Conservation (phyloP, 1,139 yeast genomes). For the Meyerozyma smithsonii region DNA sequence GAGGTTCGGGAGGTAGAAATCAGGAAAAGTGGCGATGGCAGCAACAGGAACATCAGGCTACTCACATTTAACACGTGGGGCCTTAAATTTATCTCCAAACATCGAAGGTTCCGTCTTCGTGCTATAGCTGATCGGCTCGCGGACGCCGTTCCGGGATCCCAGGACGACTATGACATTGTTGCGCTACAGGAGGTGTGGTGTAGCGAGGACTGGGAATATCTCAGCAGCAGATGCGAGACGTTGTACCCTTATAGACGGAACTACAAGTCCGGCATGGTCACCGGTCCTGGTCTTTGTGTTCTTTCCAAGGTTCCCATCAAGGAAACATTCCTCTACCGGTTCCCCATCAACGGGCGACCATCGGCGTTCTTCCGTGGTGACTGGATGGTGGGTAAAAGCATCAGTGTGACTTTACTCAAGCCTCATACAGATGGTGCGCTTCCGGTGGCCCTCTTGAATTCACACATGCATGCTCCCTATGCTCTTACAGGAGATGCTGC, state of each 20-base stretch:
- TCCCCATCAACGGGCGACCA: slow-evolving; percentile 91
- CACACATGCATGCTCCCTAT: slow-evolving; percentile 98
- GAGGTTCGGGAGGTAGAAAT: not conserved
- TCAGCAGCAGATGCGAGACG: slow-evolving; percentile 41
- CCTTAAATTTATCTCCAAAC: slow-evolving; percentile 71
- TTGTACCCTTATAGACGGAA: slow-evolving; percentile 62
- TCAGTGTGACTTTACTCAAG: slow-evolving; percentile 67
- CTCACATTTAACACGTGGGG: slow-evolving; percentile 88
- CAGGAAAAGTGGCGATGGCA: not conserved
- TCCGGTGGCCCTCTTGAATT: slow-evolving; percentile 75
- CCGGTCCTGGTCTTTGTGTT: slow-evolving; percentile 92
- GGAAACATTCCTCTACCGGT: slow-evolving; percentile 72
- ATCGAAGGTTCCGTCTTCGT: slow-evolving; percentile 55
- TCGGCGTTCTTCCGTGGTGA: slow-evolving; percentile 93
- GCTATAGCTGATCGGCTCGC: slow-evolving; percentile 73
- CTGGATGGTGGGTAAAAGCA: slow-evolving; percentile 93
- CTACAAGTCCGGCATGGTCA: slow-evolving; percentile 76
- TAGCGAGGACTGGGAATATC: slow-evolving; percentile 70
- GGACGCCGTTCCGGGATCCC: slow-evolving; percentile 21
- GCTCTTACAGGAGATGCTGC: slow-evolving; percentile 79
- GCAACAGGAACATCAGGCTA: slow-evolving; percentile 19
- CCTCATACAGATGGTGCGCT: slow-evolving; percentile 42
- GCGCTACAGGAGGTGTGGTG: slow-evolving; percentile 96
- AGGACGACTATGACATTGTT: slow-evolving; percentile 66
- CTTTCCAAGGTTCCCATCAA: slow-evolving; percentile 81